Conservation (phyloP, 192 early-diverging fungal genomes). For the Lobosporangium transversale region DNA sequence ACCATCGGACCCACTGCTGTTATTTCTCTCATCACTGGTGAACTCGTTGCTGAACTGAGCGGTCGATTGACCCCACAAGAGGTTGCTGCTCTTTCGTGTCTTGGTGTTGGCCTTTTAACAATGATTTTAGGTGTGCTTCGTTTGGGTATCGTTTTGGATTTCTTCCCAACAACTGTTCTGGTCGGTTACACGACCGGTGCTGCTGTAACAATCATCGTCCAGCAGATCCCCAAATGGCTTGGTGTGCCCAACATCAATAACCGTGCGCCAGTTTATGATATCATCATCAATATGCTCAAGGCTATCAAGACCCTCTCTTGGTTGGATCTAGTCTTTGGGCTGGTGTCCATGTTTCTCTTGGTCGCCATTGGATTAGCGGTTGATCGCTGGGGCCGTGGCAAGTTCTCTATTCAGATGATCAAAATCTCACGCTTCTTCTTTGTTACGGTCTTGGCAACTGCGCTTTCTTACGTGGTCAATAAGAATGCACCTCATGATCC, state of each 20-base stretch:
- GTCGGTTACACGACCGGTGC: constrained; percentile 91
- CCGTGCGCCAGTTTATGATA: constrained; percentile 70
- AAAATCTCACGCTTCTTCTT: constrained; percentile 79
- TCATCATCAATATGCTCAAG: constrained; percentile 38
- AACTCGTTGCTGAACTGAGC: constrained; percentile 27
- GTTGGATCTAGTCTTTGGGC: constrained; percentile 45
- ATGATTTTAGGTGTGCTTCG: constrained; percentile 83
- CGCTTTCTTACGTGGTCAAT: constrained; percentile 78
- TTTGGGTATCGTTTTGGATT: constrained; percentile 88
- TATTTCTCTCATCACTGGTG: constrained; percentile 47
- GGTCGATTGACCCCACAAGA: constrained; percentile 13
- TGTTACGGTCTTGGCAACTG: constrained; percentile 77
- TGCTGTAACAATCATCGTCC: constrained; percentile 80
- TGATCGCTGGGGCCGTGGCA: constrained; percentile 48
- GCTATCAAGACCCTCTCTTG: constrained; percentile 31
- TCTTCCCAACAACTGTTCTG: constrained; percentile 85
- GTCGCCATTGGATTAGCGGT: constrained; percentile 29
- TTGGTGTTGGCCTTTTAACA: constrained; percentile 78
- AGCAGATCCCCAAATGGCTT: constrained; percentile 73
- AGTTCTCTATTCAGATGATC: constrained; percentile 67
- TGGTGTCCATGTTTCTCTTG: constrained; percentile 32
- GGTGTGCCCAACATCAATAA: constrained; percentile 83
- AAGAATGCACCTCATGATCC: constrained; percentile 17
- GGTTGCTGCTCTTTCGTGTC: constrained; percentile 72
- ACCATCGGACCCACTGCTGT: constrained; percentile 76